Base-by-base conservation (phyloP, 2,329 filamentous ascomycete genomes). In the Fusarium sp. region DNA sequence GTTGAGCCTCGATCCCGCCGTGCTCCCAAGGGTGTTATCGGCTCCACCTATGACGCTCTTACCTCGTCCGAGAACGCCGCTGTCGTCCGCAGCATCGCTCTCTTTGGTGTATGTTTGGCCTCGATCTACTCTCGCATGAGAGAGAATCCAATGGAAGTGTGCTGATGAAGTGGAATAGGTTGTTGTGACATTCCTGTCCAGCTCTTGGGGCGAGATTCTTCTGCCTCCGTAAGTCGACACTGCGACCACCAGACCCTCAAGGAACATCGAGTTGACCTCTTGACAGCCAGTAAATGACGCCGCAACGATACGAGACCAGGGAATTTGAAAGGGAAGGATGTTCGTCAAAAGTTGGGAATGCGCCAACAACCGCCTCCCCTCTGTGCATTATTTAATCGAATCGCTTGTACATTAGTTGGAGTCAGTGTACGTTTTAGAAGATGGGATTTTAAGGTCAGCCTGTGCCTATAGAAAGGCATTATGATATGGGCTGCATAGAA, bases 61-160 rank as follows among this genome's bases (percentile, higher is more conserved):
- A 92, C 89, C 58, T 86, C 87, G 29, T 80, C 90, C 34, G 91
- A 93, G 77, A 92, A 93, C 80, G 85, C 88, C 51, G 86, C 89
- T 60, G 86, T 92, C 60, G 90, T 92, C 65, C 86, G 88, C 74
- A 92, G 90, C 77, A 81, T 92, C 72, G 84, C 87, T 69, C 79
- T 92, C 74, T 92, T 92, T 77, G 90, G 89, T 59, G 90, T 92
- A 85, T 78, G 90, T 83, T 46, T 27, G 42, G 45, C 24, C 20
- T 20, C 11, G 3, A 4, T 18, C 16, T 34, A 3, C 18, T 29
- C 7, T 6, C 10, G 16, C 11, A 13, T 4, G 27, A 20, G 13
- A 41, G 24, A 4, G 13, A 7, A 18, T 20, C 7, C 5, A 5
- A 12, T 22, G n/a, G 24, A 25, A 10, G n/a, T 14, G 47, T 52